These are phyloP conservation scores for Urochloa ruziziensis DNA, from an alignment of 176 grass and related monocot species.

Conservation along the genomic window DNA sequence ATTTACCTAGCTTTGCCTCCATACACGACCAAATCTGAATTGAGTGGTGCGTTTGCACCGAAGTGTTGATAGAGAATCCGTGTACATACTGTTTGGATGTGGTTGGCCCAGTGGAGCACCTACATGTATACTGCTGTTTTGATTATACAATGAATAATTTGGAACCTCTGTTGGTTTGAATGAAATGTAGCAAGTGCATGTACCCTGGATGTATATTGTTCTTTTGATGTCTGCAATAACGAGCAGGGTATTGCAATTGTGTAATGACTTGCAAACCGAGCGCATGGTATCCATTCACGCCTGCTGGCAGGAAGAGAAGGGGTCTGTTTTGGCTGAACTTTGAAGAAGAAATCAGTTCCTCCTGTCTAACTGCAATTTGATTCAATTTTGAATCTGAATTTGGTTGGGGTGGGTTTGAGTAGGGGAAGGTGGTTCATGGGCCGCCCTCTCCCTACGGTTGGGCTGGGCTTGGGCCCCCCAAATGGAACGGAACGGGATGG, in stretches of 20 bases:
- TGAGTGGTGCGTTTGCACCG: not conserved
- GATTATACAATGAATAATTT: conserved; percentile 20
- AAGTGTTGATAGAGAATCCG: conserved; percentile 29
- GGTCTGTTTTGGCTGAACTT: not conserved
- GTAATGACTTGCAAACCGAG: not conserved
- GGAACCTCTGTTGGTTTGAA: conserved; percentile 8
- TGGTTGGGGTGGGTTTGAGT: too few relatives aligned
- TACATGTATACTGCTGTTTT: conserved; percentile 17
- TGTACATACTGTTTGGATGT: conserved; percentile 43
- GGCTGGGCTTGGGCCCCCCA: not conserved
- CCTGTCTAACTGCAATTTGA: not conserved
- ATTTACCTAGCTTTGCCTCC: not conserved
- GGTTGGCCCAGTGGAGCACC: not conserved
- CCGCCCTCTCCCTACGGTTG: too few relatives aligned
- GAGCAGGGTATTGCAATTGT: not conserved
- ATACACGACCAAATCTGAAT: conserved; percentile 5
- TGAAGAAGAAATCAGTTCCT: not conserved
- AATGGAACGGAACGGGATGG: not conserved
- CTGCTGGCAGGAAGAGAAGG: not conserved
- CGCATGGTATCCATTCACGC: not conserved
- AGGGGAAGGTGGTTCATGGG: too few relatives aligned
- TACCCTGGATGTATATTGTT: not conserved
- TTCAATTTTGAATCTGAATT: not conserved
- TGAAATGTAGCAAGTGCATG: not conserved
- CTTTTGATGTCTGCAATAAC: not conserved